A percentile compares a stretch with the other conserved stretches of the same genome.
Conservation (phyloP, 495 filamentous ascomycete species). For the Patellaria atrata region DNA sequence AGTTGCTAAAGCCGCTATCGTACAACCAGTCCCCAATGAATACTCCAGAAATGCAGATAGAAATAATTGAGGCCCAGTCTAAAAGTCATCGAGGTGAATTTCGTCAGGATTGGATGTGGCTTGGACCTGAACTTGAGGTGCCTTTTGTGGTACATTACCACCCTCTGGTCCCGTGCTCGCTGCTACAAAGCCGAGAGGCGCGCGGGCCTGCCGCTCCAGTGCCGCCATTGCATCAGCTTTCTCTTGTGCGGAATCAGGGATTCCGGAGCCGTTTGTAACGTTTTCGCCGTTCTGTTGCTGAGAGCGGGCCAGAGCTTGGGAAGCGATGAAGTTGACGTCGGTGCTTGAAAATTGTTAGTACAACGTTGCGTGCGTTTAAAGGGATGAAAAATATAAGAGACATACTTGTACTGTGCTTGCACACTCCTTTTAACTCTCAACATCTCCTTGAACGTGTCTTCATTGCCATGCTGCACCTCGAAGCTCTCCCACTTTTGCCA, state of each 20-base stretch:
- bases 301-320: conserved; percentile 75
- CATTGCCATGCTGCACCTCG: conserved; percentile 94
- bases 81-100: conserved; percentile 70
- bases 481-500: conserved; percentile 97
- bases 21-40: too few relatives aligned
- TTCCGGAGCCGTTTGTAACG: conserved; percentile 15
- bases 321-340: conserved; percentile 96
- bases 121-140: conserved; percentile 28
- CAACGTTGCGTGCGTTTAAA: not conserved
- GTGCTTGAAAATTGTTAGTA: conserved; percentile 38
- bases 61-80: too few relatives aligned
- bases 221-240: conserved; percentile 76
- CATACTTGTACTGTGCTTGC: conserved; percentile 86
- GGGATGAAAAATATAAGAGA: conserved; percentile 4
- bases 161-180: conserved; percentile 67
- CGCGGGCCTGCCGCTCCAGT: conserved; percentile 75
- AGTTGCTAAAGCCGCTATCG: not conserved
- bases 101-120: conserved; percentile 71
- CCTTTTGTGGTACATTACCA: conserved; percentile 40
- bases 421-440: conserved; percentile 93
- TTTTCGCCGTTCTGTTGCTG: conserved; percentile 43
- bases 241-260: conserved; percentile 25
- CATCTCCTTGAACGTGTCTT: conserved; percentile 99
- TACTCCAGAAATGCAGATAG: too few relatives aligned
- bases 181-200: conserved; percentile 84